A percentile compares a stretch with the other conserved stretches of the same genome.
Conservation (phyloP, 179 eudicot species). For the Drosera spatulata region DNA sequence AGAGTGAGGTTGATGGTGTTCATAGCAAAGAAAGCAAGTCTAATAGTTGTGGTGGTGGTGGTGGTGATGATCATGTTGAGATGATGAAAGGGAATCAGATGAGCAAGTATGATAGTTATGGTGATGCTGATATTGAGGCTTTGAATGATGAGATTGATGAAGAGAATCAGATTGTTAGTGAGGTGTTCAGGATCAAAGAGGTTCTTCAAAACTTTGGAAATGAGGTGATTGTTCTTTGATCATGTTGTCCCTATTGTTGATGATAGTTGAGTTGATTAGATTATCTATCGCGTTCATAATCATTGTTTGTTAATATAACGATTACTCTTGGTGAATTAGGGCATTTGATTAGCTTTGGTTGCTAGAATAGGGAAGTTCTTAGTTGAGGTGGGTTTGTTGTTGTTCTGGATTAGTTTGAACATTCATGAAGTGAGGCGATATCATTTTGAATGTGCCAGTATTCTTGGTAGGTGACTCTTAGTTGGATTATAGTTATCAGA, state of each 20-base stretch:
- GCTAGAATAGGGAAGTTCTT: too few species aligned
- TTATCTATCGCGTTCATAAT: background rate
- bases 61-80: conserved; percentile 19
- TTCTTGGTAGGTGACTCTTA: too few species aligned
- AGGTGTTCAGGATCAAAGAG: conserved; percentile 79
- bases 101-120: conserved; percentile 23
- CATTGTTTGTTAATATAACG: background rate
- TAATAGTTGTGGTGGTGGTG: conserved; percentile 17
- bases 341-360: background rate
- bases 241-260: background rate
- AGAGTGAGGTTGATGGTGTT: conserved; percentile 15
- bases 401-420: too few species aligned
- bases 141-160: conserved; percentile 80
- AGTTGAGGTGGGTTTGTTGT: too few species aligned
- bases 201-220: conserved; percentile 47
- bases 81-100: conserved; percentile 24
- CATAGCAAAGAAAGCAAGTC: conserved; percentile 66
- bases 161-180: conserved; percentile 41
- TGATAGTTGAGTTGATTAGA: background rate
- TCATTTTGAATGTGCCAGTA: too few species aligned
- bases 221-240: conserved; percentile 34
- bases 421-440: too few species aligned
- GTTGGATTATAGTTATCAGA: too few species aligned
- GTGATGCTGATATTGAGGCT: conserved; percentile 81
- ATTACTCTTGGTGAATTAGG: background rate